Conservation (phyloP, 2,329 filamentous ascomycete species). For the Fusarium sp. region DNA sequence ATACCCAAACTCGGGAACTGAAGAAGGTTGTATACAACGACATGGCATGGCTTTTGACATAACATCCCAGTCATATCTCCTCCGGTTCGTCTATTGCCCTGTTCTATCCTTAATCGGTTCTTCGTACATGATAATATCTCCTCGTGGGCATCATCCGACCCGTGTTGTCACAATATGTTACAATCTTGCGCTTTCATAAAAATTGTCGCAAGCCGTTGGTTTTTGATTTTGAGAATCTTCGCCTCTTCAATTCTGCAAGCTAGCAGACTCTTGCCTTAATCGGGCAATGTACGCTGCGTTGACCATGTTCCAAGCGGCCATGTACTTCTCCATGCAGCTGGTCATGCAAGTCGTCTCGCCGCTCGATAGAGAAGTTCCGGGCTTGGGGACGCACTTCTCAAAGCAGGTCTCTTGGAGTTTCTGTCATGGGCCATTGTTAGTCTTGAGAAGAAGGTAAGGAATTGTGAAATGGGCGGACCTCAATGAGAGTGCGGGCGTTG, state of each 20-base stretch:
- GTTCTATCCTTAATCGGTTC: slow-evolving; percentile 25
- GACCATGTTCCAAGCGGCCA: slow-evolving; percentile 80
- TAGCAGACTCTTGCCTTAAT: slow-evolving; percentile 65
- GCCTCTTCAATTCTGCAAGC: not conserved
- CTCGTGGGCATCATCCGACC: not conserved
- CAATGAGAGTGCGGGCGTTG: slow-evolving; percentile 76
- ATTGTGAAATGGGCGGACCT: slow-evolving; percentile 56
- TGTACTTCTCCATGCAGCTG: slow-evolving; percentile 87
- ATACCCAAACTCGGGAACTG: slow-evolving; percentile 42
- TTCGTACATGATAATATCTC: slow-evolving; percentile 13
- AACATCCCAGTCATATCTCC: slow-evolving; percentile 22
- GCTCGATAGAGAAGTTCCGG: slow-evolving; percentile 72
- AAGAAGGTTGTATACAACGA: slow-evolving; percentile 22
- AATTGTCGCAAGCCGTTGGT: slow-evolving; percentile 8
- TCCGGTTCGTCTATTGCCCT: slow-evolving; percentile 30
- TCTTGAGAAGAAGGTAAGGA: slow-evolving; percentile 5
- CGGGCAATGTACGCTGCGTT: slow-evolving; percentile 73
- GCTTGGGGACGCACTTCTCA: slow-evolving; percentile 77
- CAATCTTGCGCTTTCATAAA: slow-evolving; percentile 26
- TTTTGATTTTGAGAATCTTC: not conserved
- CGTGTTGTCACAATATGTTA: slow-evolving; percentile 43
- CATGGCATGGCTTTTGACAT: slow-evolving; percentile 28
- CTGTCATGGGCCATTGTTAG: slow-evolving; percentile 50
- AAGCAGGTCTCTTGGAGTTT: slow-evolving; percentile 87
- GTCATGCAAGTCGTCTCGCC: slow-evolving; percentile 77